phyloP scores from a whole-genome alignment of 164 flowering plant species.

The Platanus orientalis region DNA sequence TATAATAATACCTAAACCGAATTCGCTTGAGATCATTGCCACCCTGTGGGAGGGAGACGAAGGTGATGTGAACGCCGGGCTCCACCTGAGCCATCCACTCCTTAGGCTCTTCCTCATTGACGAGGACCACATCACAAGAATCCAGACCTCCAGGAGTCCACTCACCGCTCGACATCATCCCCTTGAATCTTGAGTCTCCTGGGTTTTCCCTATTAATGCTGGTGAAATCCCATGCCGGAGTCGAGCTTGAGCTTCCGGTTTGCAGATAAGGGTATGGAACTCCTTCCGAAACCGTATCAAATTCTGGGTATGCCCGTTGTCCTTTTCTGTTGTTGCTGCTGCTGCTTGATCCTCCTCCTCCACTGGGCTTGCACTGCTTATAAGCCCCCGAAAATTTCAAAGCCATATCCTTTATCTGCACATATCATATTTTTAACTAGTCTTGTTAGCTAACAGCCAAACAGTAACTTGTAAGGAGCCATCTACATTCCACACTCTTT shows the following conservation, averaged over 20 bases:
- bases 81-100: too few relatives aligned
- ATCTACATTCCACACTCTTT: too few relatives aligned
- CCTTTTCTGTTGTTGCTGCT: slow-evolving; percentile 45
- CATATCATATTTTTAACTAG: not conserved
- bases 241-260: slow-evolving; percentile 74
- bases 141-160: slow-evolving; percentile 37
- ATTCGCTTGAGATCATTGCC: slow-evolving; percentile 94
- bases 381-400: slow-evolving; percentile 76
- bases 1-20: slow-evolving; percentile 99
- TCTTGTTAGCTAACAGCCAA: too few relatives aligned
- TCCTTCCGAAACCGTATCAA: slow-evolving; percentile 79
- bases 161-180: slow-evolving; percentile 31
- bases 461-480: too few relatives aligned
- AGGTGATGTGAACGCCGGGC: slow-evolving; percentile 98
- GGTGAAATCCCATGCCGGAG: slow-evolving; percentile 88
- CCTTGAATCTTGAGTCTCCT: slow-evolving; percentile 44
- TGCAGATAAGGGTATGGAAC: slow-evolving; percentile 54
- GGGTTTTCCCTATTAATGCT: slow-evolving; percentile 26
- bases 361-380: slow-evolving; percentile 66
- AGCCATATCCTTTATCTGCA: slow-evolving; percentile 98
- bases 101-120: slow-evolving; percentile 76
- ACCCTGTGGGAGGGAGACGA: slow-evolving; percentile 81
- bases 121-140: slow-evolving; percentile 54
- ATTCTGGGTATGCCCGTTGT: slow-evolving; percentile 58
- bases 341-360: slow-evolving; percentile 30